phyloP scores from a whole-genome alignment of 2,329 filamentous ascomycete species.

The Verticillium dahliae region DNA sequence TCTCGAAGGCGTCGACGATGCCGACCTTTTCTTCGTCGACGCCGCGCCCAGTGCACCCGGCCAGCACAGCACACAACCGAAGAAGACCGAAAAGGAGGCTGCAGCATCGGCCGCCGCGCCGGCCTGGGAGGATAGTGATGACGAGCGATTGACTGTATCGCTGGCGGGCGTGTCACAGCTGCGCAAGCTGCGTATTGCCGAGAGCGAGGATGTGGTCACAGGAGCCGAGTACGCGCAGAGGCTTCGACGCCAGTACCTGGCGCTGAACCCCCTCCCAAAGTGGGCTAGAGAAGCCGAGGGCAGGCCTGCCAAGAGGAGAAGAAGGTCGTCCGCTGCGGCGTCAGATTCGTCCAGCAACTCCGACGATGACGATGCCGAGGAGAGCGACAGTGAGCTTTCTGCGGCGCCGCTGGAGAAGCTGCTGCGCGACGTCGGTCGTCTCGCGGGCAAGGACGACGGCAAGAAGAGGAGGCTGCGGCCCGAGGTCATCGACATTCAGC shows the following conservation, averaged over 20 bases:
- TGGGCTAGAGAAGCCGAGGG: slow-evolving; percentile 50
- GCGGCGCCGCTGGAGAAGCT: slow-evolving; percentile 73
- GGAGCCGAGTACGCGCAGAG: slow-evolving; percentile 80
- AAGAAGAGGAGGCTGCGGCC: slow-evolving; percentile 71
- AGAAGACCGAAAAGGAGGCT: slow-evolving; percentile 10
- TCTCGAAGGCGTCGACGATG: slow-evolving; percentile 63
- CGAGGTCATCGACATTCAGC: slow-evolving; percentile 85
- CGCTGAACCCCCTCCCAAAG: slow-evolving; percentile 48
- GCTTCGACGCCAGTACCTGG: slow-evolving; percentile 69
- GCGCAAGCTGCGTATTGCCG: slow-evolving; percentile 74
- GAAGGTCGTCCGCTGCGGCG: slow-evolving; percentile 42
- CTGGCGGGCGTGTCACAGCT: slow-evolving; percentile 68
- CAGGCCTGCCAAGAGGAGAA: slow-evolving; percentile 43
- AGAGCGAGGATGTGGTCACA: slow-evolving; percentile 78
- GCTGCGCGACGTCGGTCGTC: slow-evolving; percentile 65
- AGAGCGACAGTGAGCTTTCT: slow-evolving; percentile 51
- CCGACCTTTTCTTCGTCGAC: slow-evolving; percentile 81
- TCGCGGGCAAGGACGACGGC: slow-evolving; percentile 34
- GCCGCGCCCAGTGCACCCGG: slow-evolving; percentile 37
- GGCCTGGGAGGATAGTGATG: slow-evolving; percentile 93
- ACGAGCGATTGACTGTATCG: slow-evolving; percentile 80
- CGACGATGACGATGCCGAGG: slow-evolving; percentile 45
- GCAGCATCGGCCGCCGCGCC: slow-evolving; percentile 27
- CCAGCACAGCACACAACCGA: slow-evolving; percentile 21
- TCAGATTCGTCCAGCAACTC: slow-evolving; percentile 21